Evolutionary conservation across 495 filamentous ascomycete genomes (phyloP), one percentile per base, ranked within the genome.

Genomic region (Aspergillus indologenus): DNA sequence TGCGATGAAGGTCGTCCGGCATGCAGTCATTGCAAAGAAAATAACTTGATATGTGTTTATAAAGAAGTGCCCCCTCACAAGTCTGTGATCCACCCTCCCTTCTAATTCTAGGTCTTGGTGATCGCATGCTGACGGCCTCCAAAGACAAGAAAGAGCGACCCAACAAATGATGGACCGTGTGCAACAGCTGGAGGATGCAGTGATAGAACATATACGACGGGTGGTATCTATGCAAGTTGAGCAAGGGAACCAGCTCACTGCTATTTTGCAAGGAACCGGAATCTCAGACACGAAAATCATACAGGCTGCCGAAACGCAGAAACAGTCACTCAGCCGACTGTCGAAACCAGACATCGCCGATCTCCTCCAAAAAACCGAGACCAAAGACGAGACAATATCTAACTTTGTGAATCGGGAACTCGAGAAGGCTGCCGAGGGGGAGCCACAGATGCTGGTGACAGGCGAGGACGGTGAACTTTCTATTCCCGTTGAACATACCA

Each of bases 401-500:
- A 18, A 20, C 9, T 48, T 47, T 1, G 54, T 48, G 26, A 29
- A 44, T 3, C 53, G 55, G 21, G 53, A 53, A 20, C 22, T 61
- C 9, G 42, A 53, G 19, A 29, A 34, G 15, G n/a, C 43, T 22
- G 46, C 50, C 5, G 51, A 23, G 45, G 48, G 58, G n/a, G 49
- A 21, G 44, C 53, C 24, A 4, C n/a, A 29, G 18, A 45, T 29
- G 15, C 48, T 65, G 7, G 65, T 69, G 19, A 53, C 46, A 20
- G 68, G 68, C 12, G 65, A 71, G 17, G 73, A 77, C 43, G 83
- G 81, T 47, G 79, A 81, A 24, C 78, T 85, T n/a, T 83, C 84
- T 3, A 88, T 95, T 49, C 87, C 88, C 0, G 77, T 83, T 6
- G 88, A 91, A 42, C 91, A 96, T 65, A 90, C 88, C 2, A 95